A percentile compares a stretch with the other conserved stretches of the same genome.
Evolutionary conservation across 1,284 basidiomycete species (phyloP).

Genomic region (Boletellus sp.): DNA sequence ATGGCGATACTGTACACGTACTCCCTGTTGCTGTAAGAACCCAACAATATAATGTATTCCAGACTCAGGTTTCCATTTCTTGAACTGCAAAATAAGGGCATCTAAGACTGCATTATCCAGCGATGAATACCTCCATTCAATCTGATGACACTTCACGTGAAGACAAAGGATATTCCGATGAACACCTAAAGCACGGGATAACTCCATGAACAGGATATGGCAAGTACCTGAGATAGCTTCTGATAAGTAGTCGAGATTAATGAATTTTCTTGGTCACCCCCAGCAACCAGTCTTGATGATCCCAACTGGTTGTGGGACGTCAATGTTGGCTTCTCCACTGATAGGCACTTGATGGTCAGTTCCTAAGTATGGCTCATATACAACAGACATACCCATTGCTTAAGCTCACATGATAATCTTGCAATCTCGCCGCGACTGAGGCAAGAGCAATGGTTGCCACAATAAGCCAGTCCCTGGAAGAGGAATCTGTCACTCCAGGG

Average conservation of each 20-base stretch:
- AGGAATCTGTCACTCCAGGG: too few species aligned
- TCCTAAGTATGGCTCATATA: neutral
- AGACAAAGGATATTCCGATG: neutral
- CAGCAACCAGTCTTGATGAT: neutral
- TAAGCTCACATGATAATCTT: neutral
- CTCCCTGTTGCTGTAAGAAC: neutral
- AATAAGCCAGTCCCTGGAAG: neutral
- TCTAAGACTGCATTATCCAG: neutral
- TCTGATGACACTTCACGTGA: neutral
- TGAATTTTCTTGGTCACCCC: neutral
- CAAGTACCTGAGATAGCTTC: neutral
- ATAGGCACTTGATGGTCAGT: neutral
- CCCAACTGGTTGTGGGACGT: neutral
- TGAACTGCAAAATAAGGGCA: neutral
- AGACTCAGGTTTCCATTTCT: neutral
- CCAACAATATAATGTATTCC: neutral
- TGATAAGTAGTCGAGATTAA: neutral
- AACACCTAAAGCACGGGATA: neutral
- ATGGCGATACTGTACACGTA: neutral
- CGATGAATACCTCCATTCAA: neutral
- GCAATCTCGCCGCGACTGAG: too few species aligned
- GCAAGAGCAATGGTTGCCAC: neutral
- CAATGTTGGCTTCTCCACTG: neutral
- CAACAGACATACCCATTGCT: too few species aligned
- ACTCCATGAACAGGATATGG: neutral